Evolutionary conservation across 306 rosid species (phyloP), one percentile per base, ranked within the genome.

Genomic region (Leucaena leucocephala): DNA sequence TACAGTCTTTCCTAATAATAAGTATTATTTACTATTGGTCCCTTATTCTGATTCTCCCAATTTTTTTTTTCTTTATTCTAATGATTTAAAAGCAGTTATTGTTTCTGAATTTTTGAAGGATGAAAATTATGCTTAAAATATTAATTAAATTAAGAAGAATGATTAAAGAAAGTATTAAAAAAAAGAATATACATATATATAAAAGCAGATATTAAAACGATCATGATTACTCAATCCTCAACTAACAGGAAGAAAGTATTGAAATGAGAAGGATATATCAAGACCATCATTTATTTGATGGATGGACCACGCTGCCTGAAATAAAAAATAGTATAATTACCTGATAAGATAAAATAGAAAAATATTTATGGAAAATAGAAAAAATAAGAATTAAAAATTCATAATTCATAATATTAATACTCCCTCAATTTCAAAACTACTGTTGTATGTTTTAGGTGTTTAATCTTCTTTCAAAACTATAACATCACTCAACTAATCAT

Each of bases 251-350:
- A 52, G 9, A 52, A 17, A 17, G 22, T 52, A 52, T 46, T 64
- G 7, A 15, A 55, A 55, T n/a, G 3, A 21, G 39, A 12, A 27
- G 22, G 46, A 22, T 52, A 52, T 43, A 72, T 34, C 13, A 45
- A 40, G 40, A n/a, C 36, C 61, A 55, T 45, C 49, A 10, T 45
- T 77, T 71, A 36, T 52, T 74, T 33, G 12, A 78, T 57, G 7
- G 55, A 78, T 61, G 55, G 8, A 49, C 68, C 80, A 45, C 22
- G 3, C 22, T 17, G 5, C 58, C 50, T 2, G 19, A 42, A 33
- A 61, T 19, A 27, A 48, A 63, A 27, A 63, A 27, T 59, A 1
- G 17, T 11, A 15, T 15, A 49, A 15, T 15, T 49, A 49, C 19
- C 6, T 48, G 17, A 48, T 12, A 2, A 62, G 57, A 78, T 27